Conservation (phyloP, 164 flowering plant genomes). For the Buxus sempervirens region DNA sequence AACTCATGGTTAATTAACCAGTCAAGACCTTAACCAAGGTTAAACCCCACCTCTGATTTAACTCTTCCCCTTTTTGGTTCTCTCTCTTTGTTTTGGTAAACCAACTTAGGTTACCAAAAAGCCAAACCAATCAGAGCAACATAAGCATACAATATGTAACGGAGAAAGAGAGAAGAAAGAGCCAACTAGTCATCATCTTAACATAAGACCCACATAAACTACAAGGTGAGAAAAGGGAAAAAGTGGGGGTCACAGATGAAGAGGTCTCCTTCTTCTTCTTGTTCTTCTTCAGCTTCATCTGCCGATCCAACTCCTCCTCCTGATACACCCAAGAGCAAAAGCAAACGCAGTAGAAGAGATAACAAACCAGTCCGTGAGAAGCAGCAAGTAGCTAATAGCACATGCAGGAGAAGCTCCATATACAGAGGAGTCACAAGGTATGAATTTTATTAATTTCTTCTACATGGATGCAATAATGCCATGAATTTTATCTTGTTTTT, state of each 20-base stretch:
- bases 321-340: slow-evolving; percentile 16
- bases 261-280: slow-evolving; percentile 32
- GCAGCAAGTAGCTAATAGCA: slow-evolving; percentile 12
- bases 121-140: background rate
- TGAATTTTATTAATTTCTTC: no score
- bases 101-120: slow-evolving; percentile 41
- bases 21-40: slow-evolving; percentile 1
- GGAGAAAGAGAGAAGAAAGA: background rate
- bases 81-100: slow-evolving; percentile 46
- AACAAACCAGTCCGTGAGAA: slow-evolving; percentile 12
- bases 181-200: background rate
- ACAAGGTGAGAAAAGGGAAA: background rate
- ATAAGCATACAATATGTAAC: background rate
- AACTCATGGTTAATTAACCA: slow-evolving; percentile 34
- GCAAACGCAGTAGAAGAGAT: slow-evolving; percentile 25
- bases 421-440: slow-evolving; percentile 96
- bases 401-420: slow-evolving; percentile 62
- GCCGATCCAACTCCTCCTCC: slow-evolving; percentile 3
- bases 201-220: background rate
- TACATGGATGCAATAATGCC: background rate
- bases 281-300: slow-evolving; percentile 30
- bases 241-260: slow-evolving; percentile 25
- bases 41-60: background rate
- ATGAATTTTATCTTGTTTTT: background rate
- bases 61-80: slow-evolving; percentile 7